Evolutionary conservation across 78 protist genomes (phyloP), one percentile per base, ranked within the genome.

Genomic region (Polysphondylium violaceum): DNA sequence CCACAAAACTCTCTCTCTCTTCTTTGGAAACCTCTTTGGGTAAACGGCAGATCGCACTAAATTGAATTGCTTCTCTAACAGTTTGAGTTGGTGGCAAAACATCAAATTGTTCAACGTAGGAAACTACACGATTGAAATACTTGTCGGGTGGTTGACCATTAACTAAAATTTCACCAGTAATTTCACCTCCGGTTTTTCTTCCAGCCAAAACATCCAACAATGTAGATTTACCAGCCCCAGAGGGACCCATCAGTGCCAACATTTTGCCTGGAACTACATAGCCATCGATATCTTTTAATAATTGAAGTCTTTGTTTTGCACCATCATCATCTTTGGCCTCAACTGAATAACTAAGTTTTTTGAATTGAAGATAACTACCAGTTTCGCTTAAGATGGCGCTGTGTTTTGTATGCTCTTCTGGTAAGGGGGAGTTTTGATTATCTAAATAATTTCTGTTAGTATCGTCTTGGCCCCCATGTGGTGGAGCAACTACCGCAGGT

Each of bases 51-150:
- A 47, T 41, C 31, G 94, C 94, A 63, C 81, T 65, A 40, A 88
- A 88, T 16, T 43, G 33, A 44, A 88, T 74, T 3, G 86, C 88
- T 47, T 88, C 94, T 17, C 87, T 35, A 31, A 88, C 94, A 4
- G 94, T 88, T 69, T 78, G 94, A 2, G 86, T 78, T 61, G 89
- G 86, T 64, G 86, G 94, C 14, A 88, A 40, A 4, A 88, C 77
- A 55, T 88, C 94, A 51, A 63, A 56, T 88, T 88, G 94, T 61
- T 76, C 89, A 23, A 88, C 87, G 21, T 78, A 88, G 8, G 89
- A 72, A 19, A 63, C 67, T 6, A 51, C 31, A 58, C 87, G 61
- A 36, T 60, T 88, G 17, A 78, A 69, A 36, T 16, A 69, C 27
- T 76, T 53, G 6, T 61, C 27, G 36, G 50, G 50, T 6, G 94